phyloP scores from a whole-genome alignment of 176 grass and related monocot genomes.

The Aegilops tauschii region DNA sequence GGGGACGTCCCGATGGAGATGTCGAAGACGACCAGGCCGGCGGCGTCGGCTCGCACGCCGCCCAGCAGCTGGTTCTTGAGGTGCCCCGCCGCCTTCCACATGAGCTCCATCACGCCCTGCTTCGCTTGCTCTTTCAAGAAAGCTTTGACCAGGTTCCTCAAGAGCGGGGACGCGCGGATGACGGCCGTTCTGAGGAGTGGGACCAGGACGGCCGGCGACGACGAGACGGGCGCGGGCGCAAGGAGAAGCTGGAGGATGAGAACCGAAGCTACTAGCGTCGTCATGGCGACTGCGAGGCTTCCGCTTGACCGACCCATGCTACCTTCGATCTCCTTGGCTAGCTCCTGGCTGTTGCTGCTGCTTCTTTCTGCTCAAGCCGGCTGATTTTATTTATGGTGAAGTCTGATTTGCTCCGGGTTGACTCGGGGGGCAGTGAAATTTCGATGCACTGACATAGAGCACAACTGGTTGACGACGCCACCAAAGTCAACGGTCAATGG shows the following conservation, averaged over 20 bases:
- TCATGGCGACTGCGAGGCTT: not conserved
- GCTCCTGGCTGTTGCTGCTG: not conserved
- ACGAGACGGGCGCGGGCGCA: not conserved
- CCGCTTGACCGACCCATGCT: not conserved
- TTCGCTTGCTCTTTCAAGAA: not conserved
- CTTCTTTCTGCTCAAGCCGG: not conserved
- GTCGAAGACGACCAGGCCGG: conserved; percentile 6
- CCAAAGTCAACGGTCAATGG: not conserved
- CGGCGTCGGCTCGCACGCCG: not conserved
- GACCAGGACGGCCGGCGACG: not conserved
- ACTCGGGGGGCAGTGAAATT: not conserved
- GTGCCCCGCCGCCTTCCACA: not conserved
- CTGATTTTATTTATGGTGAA: not conserved
- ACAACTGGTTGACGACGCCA: not conserved
- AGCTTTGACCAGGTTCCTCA: not conserved
- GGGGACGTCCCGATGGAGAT: not conserved
- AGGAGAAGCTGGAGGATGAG: not conserved
- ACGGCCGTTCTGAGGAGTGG: not conserved
- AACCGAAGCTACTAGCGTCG: not conserved
- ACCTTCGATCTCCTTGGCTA: not conserved
- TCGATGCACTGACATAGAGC: not conserved
- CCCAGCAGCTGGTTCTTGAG: not conserved
- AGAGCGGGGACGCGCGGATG: not conserved
- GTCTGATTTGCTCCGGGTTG: not conserved
- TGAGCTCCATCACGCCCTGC: not conserved